These are phyloP conservation scores for Neurospora sp. DNA, from an alignment of 495 filamentous ascomycete genomes.

Conservation along the genomic window DNA sequence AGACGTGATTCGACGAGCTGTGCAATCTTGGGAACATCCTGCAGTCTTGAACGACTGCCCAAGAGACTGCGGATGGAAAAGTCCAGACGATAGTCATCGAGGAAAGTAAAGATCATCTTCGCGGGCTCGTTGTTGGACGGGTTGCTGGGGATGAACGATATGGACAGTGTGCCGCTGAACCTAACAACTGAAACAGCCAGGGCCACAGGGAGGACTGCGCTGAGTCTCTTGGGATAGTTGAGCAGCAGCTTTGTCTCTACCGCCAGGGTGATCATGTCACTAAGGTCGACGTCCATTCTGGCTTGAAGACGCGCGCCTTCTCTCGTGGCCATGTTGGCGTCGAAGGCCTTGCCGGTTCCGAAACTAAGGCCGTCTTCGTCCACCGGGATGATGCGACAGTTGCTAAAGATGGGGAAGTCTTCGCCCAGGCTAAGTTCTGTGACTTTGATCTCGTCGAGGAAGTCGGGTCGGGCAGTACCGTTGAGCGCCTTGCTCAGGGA, in stretches of 20 bases:
- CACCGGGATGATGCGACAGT: constrained; percentile 83
- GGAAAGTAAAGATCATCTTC: constrained; percentile 86
- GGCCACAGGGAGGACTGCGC: constrained; percentile 87
- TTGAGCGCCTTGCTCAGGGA: constrained; percentile 86
- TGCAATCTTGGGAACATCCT: constrained; percentile 96
- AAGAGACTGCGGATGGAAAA: constrained; percentile 83
- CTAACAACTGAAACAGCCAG: constrained; percentile 83
- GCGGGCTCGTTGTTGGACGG: constrained; percentile 50
- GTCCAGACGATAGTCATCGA: constrained; percentile 91
- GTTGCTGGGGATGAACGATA: constrained; percentile 74
- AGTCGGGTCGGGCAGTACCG: constrained; percentile 73
- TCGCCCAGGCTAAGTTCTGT: constrained; percentile 90
- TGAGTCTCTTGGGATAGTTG: constrained; percentile 83
- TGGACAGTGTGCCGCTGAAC: constrained; percentile 87
- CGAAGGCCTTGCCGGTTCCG: constrained; percentile 37
- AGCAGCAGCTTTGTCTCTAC: constrained; percentile 88
- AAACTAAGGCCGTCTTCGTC: constrained; percentile 56
- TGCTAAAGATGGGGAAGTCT: constrained; percentile 98
- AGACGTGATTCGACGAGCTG: constrained; percentile 85
- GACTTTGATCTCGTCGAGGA: constrained; percentile 83
- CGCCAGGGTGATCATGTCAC: constrained; percentile 87
- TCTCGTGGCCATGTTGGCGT: constrained; percentile 37
- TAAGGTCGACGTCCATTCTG: constrained; percentile 91
- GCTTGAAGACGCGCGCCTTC: constrained; percentile 74
- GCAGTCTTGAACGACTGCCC: constrained; percentile 79